Conservation (phyloP, 2,329 filamentous ascomycete species). For the Penicillium italicum region DNA sequence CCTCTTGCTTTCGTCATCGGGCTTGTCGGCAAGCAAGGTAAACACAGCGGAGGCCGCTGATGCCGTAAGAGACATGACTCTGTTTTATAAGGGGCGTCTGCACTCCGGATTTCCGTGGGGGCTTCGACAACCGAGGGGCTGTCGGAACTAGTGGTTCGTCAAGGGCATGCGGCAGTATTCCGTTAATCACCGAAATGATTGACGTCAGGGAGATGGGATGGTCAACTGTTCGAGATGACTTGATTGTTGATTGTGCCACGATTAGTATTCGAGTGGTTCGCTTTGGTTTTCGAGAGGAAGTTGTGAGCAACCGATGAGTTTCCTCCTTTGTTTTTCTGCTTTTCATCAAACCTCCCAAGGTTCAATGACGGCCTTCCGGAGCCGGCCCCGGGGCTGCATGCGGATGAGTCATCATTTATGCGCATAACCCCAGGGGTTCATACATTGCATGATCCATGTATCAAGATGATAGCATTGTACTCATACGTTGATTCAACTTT, state of each 20-base stretch:
- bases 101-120: background rate
- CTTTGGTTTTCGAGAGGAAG: background rate
- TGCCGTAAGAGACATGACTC: constrained; percentile 31
- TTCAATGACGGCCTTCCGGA: constrained; percentile 1
- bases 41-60: constrained; percentile 25
- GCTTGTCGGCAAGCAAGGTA: constrained; percentile 19
- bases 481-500: background rate
- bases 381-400: background rate
- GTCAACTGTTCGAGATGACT: background rate
- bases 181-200: constrained; percentile 16
- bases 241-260: too few relatives aligned
- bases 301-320: background rate
- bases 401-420: constrained; percentile 4
- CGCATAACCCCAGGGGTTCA: background rate
- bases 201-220: constrained; percentile 24
- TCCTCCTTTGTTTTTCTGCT: constrained; percentile 4
- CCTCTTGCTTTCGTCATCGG: constrained; percentile 17
- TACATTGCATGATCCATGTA: background rate
- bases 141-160: constrained; percentile 4
- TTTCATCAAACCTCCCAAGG: background rate
- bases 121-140: constrained; percentile 8
- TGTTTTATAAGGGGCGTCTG: background rate
- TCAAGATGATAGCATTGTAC: background rate
- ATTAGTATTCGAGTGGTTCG: background rate
- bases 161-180: constrained; percentile 7